Conservation (phyloP, 192 early-diverging fungal genomes). For the Pilaira anomala region DNA sequence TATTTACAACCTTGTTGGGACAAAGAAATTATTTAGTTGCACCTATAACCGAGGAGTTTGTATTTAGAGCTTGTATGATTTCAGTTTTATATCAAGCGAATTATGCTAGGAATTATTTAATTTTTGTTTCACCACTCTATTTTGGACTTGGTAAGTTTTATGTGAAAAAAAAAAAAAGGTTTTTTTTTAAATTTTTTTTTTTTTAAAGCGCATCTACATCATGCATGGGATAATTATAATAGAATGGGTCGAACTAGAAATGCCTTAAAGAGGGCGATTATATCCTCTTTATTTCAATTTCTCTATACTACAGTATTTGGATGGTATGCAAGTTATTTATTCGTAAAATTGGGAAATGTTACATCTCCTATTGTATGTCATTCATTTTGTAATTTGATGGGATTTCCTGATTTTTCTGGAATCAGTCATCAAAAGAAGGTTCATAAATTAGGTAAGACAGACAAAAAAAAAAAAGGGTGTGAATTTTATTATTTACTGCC, state of each 20-base stretch:
- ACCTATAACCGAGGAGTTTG: constrained; percentile 70
- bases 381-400: constrained; percentile 73
- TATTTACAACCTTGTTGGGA: constrained; percentile 27
- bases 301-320: constrained; percentile 76
- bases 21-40: constrained; percentile 54
- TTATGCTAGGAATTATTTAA: constrained; percentile 30
- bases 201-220: constrained; percentile 64
- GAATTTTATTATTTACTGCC: too few species aligned
- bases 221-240: constrained; percentile 56
- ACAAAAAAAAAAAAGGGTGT: neutral
- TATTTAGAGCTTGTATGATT: constrained; percentile 72
- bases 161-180: neutral
- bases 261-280: constrained; percentile 38
- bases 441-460: constrained; percentile 12
- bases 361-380: constrained; percentile 56
- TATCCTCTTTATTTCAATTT: constrained; percentile 56
- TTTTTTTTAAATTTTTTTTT: neutral
- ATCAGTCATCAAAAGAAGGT: neutral
- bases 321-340: constrained; percentile 68
- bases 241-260: constrained; percentile 34
- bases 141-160: constrained; percentile 68
- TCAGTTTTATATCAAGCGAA: constrained; percentile 44
- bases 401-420: constrained; percentile 60
- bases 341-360: constrained; percentile 57
- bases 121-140: constrained; percentile 60